phyloP scores from a whole-genome alignment of 305 asterid species.

The Fraxinus xanthoxyloides region DNA sequence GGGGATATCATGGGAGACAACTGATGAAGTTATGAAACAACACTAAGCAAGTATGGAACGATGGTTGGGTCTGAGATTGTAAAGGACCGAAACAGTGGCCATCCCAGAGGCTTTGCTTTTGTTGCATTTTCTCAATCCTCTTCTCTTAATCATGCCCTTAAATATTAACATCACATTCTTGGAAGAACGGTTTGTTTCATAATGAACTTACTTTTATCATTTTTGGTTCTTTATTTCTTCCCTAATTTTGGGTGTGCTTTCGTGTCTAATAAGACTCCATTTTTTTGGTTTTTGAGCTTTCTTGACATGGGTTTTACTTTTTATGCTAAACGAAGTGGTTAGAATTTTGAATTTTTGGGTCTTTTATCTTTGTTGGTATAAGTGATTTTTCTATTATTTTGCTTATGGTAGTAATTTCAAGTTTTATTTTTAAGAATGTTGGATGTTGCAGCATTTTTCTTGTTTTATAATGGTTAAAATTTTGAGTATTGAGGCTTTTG shows the following conservation, averaged over 20 bases:
- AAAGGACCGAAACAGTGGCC: constrained; percentile 50
- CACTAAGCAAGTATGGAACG: constrained; percentile 67
- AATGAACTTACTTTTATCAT: background rate
- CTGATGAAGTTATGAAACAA: constrained; percentile 48
- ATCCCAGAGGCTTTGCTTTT: constrained; percentile 79
- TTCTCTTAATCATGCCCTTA: constrained; percentile 59
- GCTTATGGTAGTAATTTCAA: background rate
- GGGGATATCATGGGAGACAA: constrained; percentile 74
- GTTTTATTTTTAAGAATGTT: background rate
- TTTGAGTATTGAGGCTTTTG: background rate
- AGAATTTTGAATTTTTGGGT: background rate
- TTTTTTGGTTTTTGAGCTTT: background rate
- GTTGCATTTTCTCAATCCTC: constrained; percentile 66
- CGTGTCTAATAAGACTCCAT: background rate
- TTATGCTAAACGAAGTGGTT: background rate
- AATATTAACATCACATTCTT: constrained; percentile 62
- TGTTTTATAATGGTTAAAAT: background rate
- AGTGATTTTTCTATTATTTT: background rate
- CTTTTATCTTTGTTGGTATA: background rate
- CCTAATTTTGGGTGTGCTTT: background rate
- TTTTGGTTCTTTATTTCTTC: background rate
- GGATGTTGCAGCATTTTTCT: background rate
- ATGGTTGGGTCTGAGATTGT: constrained; percentile 53
- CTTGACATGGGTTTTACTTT: background rate
- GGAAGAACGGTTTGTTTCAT: constrained; percentile 53